Percentiles rank a stretch among this genome's conserved stretches.
phyloP scores from a whole-genome alignment of 371 early-diverging fungal genomes.

The Mucor ambiguus region DNA sequence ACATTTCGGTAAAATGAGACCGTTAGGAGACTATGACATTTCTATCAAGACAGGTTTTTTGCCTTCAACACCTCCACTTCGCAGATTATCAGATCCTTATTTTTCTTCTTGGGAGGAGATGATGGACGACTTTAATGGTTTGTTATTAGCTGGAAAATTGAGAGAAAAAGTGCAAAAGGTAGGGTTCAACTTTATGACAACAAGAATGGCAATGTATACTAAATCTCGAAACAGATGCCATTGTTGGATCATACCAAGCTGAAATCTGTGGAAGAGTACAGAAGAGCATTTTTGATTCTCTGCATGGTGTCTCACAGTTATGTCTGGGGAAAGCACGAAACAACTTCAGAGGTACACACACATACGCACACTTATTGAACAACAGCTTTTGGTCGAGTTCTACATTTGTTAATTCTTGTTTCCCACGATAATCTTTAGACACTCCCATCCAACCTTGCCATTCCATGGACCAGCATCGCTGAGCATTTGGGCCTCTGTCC shows the following conservation, averaged over 20 bases:
- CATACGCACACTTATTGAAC: neutral
- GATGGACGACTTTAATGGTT: conserved; percentile 76
- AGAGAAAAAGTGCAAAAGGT: conserved; percentile 77
- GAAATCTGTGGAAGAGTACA: conserved; percentile 66
- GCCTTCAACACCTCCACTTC: conserved; percentile 75
- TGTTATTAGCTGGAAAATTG: conserved; percentile 78
- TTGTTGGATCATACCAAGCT: conserved; percentile 68
- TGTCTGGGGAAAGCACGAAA: conserved; percentile 88
- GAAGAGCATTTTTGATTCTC: conserved; percentile 85
- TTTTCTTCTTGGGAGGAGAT: conserved; percentile 91
- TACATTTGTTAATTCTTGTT: conserved; percentile 19
- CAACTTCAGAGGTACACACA: conserved; percentile 65
- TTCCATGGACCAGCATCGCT: conserved; percentile 86
- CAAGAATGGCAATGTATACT: neutral
- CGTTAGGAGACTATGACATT: conserved; percentile 83
- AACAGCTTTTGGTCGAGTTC: neutral
- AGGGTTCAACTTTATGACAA: neutral
- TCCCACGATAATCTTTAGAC: conserved; percentile 49
- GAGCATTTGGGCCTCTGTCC: conserved; percentile 85
- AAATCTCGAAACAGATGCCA: conserved; percentile 62
- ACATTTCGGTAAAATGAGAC: conserved; percentile 27
- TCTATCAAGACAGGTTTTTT: conserved; percentile 87
- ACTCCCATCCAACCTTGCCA: conserved; percentile 79
- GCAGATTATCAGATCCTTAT: conserved; percentile 70
- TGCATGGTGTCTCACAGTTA: conserved; percentile 90